Evolutionary conservation across 257 asterid genomes (phyloP).

Genomic region (Fraxinus americana): DNA sequence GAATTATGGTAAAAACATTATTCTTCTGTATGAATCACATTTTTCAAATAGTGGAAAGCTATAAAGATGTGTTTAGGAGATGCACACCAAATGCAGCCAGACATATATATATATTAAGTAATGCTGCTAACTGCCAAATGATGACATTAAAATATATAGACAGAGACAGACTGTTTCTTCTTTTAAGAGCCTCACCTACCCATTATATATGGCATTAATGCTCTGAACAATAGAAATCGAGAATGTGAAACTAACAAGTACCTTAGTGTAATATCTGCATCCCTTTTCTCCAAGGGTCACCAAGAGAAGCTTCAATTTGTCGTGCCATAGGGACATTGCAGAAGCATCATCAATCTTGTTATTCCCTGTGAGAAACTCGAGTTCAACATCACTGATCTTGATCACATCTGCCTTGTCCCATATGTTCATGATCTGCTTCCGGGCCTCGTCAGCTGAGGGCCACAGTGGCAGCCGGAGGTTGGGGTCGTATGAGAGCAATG

Average conservation of each 20-base stretch:
- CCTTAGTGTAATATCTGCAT: conserved; percentile 85
- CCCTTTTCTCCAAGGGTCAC: conserved; percentile 95
- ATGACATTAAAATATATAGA: not conserved
- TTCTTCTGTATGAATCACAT: conserved; percentile 24
- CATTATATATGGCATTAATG: not conserved
- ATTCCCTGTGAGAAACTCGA: conserved; percentile 83
- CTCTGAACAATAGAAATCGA: not conserved
- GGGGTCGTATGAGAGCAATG: conserved; percentile 91
- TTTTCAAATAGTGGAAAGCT: conserved; percentile 22
- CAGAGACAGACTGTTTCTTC: not conserved
- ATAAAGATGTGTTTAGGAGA: not conserved
- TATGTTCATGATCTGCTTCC: conserved; percentile 82
- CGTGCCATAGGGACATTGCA: conserved; percentile 92
- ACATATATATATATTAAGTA: too few species aligned
- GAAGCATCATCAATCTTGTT: conserved; percentile 79
- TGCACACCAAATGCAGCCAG: not conserved
- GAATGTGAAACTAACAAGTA: conserved; percentile 23
- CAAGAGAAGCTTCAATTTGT: conserved; percentile 75
- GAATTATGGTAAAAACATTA: not conserved
- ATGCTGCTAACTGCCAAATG: too few species aligned
- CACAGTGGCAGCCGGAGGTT: conserved; percentile 84
- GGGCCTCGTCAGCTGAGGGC: conserved; percentile 81
- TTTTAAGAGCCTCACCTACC: not conserved
- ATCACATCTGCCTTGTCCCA: conserved; percentile 88
- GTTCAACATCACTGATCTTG: conserved; percentile 90